Evolutionary conservation across 2,329 filamentous ascomycete species (phyloP), one percentile per base, ranked within the genome.

Genomic region (Xylaria digitata): DNA sequence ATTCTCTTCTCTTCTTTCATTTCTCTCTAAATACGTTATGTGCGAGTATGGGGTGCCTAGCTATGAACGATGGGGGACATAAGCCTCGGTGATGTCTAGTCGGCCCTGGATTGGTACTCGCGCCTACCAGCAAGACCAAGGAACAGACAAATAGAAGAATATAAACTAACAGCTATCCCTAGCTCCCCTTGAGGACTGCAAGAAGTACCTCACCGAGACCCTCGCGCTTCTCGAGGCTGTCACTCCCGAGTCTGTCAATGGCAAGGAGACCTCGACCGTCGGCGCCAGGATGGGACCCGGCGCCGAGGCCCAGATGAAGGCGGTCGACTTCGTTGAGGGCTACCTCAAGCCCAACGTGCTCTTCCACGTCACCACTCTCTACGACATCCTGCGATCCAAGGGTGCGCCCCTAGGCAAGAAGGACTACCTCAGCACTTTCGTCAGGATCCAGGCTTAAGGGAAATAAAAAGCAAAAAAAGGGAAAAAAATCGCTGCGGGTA

Each of bases 331-430:
- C 73, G 73, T 86, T 23, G 73, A 78, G 46, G 78, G 78, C 2
- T 87, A 83, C 75, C 81, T 78, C 3, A 62, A 88, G 49, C 88
- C 89, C 23, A 90, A 91, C 73, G 77, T 90, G 71, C 90, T 83
- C 79, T 92, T 92, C 78, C 90, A 92, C 74, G 70, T 86, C 15
- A 82, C 77, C 2, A 88, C 83, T 13, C 82, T 86, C 9, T 92
- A 92, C 78, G 81, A 77, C 23, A 87, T 92, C 62, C 73, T 91
- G 75, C 81, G 89, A 66, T 84, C 82, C 73, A 83, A 87, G 78
- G 89, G 89, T 1, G 86, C 90, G 30, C 79, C 81, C 0, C n/a
- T 92, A 19, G 88, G 87, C 40, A 91, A 91, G 82, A 46, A 68
- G 59, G 86, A 90, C 73, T 91, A 80, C 74, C 9, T 73, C 52